Evolutionary conservation across 129 eudicot species (phyloP), one percentile per base, ranked within the genome.

Genomic region (Dittrichia graveolens): DNA sequence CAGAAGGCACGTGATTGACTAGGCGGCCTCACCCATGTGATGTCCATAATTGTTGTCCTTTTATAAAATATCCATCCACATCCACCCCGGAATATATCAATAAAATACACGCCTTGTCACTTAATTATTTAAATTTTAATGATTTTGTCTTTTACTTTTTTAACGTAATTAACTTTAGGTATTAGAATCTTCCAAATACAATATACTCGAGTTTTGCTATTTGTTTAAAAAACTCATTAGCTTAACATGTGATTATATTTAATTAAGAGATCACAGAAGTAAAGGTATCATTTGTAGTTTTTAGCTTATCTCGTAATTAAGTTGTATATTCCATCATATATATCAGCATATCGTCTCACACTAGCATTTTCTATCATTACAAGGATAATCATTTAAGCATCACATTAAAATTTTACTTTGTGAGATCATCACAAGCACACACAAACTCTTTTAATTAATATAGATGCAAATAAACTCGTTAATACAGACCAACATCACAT

Each of bases 1-100:
- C 77, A 3, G 5, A 11, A 2, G 7, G 4, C 72, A 78, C 66
- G 76, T 78, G 76, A 70, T 61, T 61, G 76, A 46, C 37, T 3
- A 10, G 18, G 69, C 41, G 75, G 31, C 2, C 77, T 77, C 15
- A 7, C 60, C 77, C 82, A 78, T 71, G 82, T 78, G 82, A 44
- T 31, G 60, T 62, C 63, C 50, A 70, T 70, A 61, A 77, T 50
- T 41, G 65, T 40, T 50, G 61, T 19, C 71, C 49, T 35, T 52
- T 43, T 65, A 4, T 5, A 8, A 13, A 55, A 65, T 65, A 53
- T 55, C 24, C 43, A 44, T 75, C 40, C 31, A 24, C 31, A 24
- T 24, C 31, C 31, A 24, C 31, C n/a, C n/a, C n/a, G n/a, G n/a
- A 24, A 24, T 24, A 24, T 24, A 24, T 24, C n/a, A n/a, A n/a